These are phyloP conservation scores for Talaromyces trachyspermus DNA, from an alignment of 495 filamentous ascomycete genomes.

Conservation along the genomic window DNA sequence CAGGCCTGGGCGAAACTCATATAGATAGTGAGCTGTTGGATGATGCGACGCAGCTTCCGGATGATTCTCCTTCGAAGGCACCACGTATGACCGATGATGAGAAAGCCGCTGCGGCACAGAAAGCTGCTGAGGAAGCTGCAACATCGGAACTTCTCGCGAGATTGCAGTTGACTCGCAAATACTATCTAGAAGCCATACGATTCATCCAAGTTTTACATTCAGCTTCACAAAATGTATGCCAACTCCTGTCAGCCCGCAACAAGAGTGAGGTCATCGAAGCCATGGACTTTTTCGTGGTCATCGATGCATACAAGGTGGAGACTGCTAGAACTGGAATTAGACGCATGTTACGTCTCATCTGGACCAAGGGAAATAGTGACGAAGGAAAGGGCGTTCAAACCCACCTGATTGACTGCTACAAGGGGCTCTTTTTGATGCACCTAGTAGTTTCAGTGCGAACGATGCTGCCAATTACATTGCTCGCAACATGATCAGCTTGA, in stretches of 20 bases:
- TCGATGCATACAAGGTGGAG: slow-evolving; percentile 92
- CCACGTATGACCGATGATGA: slow-evolving; percentile 54
- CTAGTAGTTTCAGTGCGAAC: slow-evolving; percentile 75
- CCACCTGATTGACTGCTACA: slow-evolving; percentile 96
- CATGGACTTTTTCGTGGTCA: slow-evolving; percentile 95
- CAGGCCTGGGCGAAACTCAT: slow-evolving; percentile 57
- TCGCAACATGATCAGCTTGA: slow-evolving; percentile 97
- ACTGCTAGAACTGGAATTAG: slow-evolving; percentile 83
- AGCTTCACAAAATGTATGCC: slow-evolving; percentile 68
- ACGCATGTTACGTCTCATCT: slow-evolving; percentile 92
- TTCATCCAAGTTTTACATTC: slow-evolving; percentile 93
- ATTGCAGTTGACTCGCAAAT: slow-evolving; percentile 78
- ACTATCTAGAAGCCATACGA: slow-evolving; percentile 82
- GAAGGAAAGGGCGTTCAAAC: slow-evolving; percentile 97
- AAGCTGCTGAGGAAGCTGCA: slow-evolving; percentile 65
- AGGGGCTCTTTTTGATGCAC: slow-evolving; percentile 92
- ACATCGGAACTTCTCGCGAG: slow-evolving; percentile 76
- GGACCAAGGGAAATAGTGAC: slow-evolving; percentile 98
- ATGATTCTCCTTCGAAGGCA: slow-evolving; percentile 54
- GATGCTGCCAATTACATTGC: slow-evolving; percentile 95
- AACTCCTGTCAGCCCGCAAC: slow-evolving; percentile 86
- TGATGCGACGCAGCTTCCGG: slow-evolving; percentile 77
- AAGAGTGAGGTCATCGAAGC: slow-evolving; percentile 98
- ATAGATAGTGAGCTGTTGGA: slow-evolving; percentile 77
- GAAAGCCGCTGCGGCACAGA: slow-evolving; percentile 43